Evolutionary conservation across 2,329 filamentous ascomycete species (phyloP), one percentile per base, ranked within the genome.

Genomic region (Catunica adiposa): DNA sequence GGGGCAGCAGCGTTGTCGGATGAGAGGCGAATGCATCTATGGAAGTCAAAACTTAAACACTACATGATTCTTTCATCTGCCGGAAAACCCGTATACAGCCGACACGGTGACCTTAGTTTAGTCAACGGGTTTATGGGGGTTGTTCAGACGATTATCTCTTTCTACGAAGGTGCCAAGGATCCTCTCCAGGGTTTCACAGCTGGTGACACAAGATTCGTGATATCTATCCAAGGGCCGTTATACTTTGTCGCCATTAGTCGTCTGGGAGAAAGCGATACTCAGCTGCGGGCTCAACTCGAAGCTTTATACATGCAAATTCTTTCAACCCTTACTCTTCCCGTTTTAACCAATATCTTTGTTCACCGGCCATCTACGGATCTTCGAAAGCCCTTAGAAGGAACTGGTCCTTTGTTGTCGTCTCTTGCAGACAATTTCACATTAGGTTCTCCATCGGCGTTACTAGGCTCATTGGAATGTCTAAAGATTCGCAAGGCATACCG

Each of bases 241-340:
- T 94, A 97, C 65, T 82, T 98, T 47, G 86, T 97, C 51, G 90
- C 89, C 47, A 92, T 97, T 64, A 96, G 89, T 65, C 84, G 83
- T 60, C 77, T 98, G 9, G 82, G 84, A n/a, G 92, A 98, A 68
- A 96, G 87, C 66, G 90, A 97, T 65, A 72, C 79, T 3, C 90
- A 98, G 67, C 76, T 98, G 20, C 80, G 86, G 55, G 78, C 82
- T 20, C 92, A 98, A 66, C 78, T 98, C 1, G 89, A 96, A 61
- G 89, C 90, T 11, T 71, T 98, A 38, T 98, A 98, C 67, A 97
- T 95, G 86, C 92, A 98, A 68, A 96, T 98, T 53, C 70, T 98
- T 25, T 97, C 92, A 1, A 98, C 94, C 0, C 71, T 98, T 58
- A 98, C 92, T 0, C 75, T 98, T 7, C 90, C 92, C 0, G 85